phyloP scores from a whole-genome alignment of 305 asterid species.

The Fraxinus albicans region DNA sequence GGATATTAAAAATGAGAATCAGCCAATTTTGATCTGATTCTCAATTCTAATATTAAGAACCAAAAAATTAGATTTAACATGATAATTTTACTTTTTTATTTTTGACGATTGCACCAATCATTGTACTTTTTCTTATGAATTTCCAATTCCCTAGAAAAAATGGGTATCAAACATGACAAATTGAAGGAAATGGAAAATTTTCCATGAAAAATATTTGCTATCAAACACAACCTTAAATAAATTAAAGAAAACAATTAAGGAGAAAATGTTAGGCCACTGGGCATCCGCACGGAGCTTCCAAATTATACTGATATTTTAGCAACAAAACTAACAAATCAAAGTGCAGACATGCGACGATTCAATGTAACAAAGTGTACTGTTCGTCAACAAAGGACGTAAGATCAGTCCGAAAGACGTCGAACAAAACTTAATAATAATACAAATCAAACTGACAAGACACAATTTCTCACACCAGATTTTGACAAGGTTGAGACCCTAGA shows the following conservation, averaged over 20 bases:
- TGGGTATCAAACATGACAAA: no score
- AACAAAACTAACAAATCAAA: background rate
- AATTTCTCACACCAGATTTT: background rate
- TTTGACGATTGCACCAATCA: background rate
- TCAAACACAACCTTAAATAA: background rate
- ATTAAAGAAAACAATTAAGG: background rate
- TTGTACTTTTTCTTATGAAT: background rate
- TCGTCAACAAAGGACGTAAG: background rate
- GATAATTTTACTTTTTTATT: background rate
- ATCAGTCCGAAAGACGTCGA: background rate
- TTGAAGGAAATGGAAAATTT: no score
- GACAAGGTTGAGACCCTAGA: slow-evolving; percentile 4
- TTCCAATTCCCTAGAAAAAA: no score
- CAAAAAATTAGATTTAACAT: no score
- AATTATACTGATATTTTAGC: background rate
- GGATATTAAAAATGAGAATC: no score
- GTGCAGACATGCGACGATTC: background rate
- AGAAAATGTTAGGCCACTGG: background rate
- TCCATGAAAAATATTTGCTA: no score
- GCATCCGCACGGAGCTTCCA: background rate
- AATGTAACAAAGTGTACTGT: background rate
- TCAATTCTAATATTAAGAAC: background rate
- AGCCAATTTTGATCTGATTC: no score
- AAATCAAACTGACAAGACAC: background rate
- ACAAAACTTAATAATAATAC: background rate